Evolutionary conservation across 352 stramenopile genomes (phyloP), one percentile per base, ranked within the genome.

Genomic region (Phytophthora crassamura): DNA sequence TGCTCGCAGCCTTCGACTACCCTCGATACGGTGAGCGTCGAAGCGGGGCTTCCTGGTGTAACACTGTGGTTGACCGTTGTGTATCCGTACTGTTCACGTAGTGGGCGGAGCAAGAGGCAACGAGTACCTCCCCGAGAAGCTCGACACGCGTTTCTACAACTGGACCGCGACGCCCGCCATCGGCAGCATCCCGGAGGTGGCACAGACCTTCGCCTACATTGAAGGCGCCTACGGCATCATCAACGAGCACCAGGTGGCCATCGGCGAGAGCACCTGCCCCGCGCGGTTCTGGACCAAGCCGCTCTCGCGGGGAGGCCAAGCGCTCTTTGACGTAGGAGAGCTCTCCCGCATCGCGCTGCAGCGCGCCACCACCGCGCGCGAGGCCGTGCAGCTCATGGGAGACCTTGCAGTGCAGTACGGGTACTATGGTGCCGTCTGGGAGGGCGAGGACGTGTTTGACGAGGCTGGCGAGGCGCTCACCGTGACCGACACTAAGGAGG

Each of bases 371-470:
- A 97, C 88, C 4, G 92, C 94, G 7, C 80, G 84, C 43, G 80
- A 91, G 61, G 78, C 93, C 16, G 84, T 97, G 45, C 67, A 93
- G 67, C 74, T 98, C 45, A 99, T 99, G 93, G 96, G 96, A 58
- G 80, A 97, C n/a, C 77, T 99, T 9, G 96, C 88, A 0, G 86
- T 93, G 16, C 40, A 96, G 69, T 87, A 98, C 75, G 95, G 95
- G 28, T 99, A 97, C 82, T 98, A 98, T 63, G 94, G 93, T 41
- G 91, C 85, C 42, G 74, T 81, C 35, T 97, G 86, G 86, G 89
- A 97, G 65, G 78, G 77, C 7, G 64, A 80, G 0, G 53, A 43
- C 41, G 71, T 82, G 22, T 83, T 82, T 50, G 77, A 81, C 49
- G 90, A 97, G 58, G 90, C 82, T 30, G 92, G 87, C 10, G 95